Evolutionary conservation across 2,329 filamentous ascomycete genomes (phyloP), one percentile per base, ranked within the genome.

Genomic region (Stachybotrys chartarum): DNA sequence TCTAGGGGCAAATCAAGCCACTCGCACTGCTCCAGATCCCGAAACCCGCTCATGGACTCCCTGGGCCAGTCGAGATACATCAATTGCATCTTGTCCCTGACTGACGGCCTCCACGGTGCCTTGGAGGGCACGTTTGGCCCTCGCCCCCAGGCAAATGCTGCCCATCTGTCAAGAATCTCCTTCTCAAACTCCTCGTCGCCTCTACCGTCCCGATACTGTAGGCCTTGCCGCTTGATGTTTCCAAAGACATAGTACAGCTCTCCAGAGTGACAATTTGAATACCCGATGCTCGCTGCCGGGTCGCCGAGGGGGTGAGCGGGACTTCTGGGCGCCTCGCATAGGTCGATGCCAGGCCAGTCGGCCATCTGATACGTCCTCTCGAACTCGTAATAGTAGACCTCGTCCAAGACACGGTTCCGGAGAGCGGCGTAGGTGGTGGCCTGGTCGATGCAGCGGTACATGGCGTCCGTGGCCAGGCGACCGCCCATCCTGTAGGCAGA

Each of bases 371-470:
- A 52, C 8, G 50, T 42, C 7, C 50, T 35, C n/a, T 52, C 50
- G 17, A 52, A 52, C 50, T 52, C 50, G n/a, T 52, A 52, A 17
- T 52, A 52, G 32, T 42, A 52, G 7, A 52, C 50, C 35, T 52
- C 35, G 50, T 52, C 50, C 10, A 52, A 52, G 7, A 44, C 32
- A 17, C 50, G 31, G 32, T 52, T 52, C 50, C 44, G 18, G 12
- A 52, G 50, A 17, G 31, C 50, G 31, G 50, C 50, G 35, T 52
- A 52, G 4, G 35, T 18, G n/a, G 50, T 52, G 32, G 50, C 50
- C 14, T 52, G 50, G 50, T 52, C 50, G 32, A 52, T 52, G 32
- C 50, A 52, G n/a, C 50, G 50, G 24, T 42, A 52, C 50, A 52
- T 52, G 31, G 50, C 50, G 32, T 52, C 50, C 12, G 50, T 52